Conservation (phyloP, 768 basidiomycete species). For the Mycena haematopus region DNA sequence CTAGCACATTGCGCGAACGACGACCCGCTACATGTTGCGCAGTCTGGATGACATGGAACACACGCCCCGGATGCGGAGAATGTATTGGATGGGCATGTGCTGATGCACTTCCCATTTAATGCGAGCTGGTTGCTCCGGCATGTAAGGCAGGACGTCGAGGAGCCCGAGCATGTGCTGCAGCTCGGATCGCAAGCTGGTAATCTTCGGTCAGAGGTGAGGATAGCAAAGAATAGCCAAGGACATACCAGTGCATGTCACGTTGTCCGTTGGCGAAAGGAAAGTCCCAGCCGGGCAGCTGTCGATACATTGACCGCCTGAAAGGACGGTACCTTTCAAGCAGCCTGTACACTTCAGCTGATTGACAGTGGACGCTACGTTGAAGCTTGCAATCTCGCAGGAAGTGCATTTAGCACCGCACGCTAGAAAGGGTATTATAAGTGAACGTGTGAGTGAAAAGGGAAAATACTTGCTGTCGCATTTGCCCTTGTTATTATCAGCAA, state of each 20-base stretch:
- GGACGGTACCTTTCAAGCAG: conserved; percentile 78
- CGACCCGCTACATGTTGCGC: conserved; percentile 80
- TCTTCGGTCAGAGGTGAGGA: not conserved
- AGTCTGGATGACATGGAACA: conserved; percentile 84
- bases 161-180: conserved; percentile 75
- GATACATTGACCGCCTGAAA: conserved; percentile 75
- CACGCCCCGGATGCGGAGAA: conserved; percentile 73
- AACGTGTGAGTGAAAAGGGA: not conserved
- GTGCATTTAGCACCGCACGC: conserved; percentile 87
- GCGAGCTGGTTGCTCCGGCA: conserved; percentile 74
- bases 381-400: conserved; percentile 75
- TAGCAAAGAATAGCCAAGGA: conserved; percentile 15
- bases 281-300: conserved; percentile 74
- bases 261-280: conserved; percentile 74
- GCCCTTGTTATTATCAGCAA: conserved; percentile 84
- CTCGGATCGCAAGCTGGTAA: conserved; percentile 67
- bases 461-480: conserved; percentile 79
- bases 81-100: conserved; percentile 74
- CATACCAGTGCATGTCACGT: conserved; percentile 77
- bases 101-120: conserved; percentile 74
- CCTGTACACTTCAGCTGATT: conserved; percentile 74
- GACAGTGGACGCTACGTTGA: conserved; percentile 69
- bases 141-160: conserved; percentile 73
- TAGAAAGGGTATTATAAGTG: conserved; percentile 38
- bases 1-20: conserved; percentile 81